Evolutionary conservation across 345 rosid genomes (phyloP).

Genomic region (Turritis glabra): DNA sequence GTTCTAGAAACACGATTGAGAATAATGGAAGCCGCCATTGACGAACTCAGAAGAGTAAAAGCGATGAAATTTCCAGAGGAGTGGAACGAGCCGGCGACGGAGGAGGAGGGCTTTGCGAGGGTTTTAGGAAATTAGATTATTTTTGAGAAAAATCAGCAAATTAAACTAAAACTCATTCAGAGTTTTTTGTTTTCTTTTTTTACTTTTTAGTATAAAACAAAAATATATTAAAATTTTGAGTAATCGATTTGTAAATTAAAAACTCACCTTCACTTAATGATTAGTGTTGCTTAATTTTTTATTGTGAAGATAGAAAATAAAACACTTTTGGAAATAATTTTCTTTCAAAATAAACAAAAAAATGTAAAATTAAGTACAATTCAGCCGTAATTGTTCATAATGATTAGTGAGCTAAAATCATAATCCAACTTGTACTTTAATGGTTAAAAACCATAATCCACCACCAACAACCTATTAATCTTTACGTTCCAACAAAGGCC

Average conservation of each 20-base stretch:
- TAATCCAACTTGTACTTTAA: neutral
- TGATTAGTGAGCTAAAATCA: slow-evolving; percentile 15
- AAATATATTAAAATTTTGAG: neutral
- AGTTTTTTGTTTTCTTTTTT: too few species aligned
- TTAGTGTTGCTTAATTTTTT: too few species aligned
- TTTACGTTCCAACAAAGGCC: slow-evolving; percentile 30
- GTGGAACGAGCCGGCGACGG: neutral
- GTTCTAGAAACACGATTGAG: slow-evolving; percentile 28
- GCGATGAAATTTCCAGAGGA: neutral
- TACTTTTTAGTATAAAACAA: neutral
- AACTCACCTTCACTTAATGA: too few species aligned
- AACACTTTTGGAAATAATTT: too few species aligned
- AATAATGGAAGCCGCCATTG: slow-evolving; percentile 31
- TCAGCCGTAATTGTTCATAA: neutral
- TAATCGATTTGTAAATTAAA: neutral
- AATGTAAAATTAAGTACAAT: neutral
- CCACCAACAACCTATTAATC: slow-evolving; percentile 11
- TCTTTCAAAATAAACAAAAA: neutral
- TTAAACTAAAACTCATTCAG: neutral
- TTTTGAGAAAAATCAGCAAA: neutral
- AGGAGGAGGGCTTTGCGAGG: slow-evolving; percentile 27
- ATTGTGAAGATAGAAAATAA: too few species aligned
- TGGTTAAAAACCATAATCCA: neutral
- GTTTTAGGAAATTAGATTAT: neutral
- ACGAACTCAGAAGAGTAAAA: neutral